A percentile compares a stretch with the other conserved stretches of the same genome.
Evolutionary conservation across 768 basidiomycete genomes (phyloP).

Genomic region (Coprinopsis cinerea): DNA sequence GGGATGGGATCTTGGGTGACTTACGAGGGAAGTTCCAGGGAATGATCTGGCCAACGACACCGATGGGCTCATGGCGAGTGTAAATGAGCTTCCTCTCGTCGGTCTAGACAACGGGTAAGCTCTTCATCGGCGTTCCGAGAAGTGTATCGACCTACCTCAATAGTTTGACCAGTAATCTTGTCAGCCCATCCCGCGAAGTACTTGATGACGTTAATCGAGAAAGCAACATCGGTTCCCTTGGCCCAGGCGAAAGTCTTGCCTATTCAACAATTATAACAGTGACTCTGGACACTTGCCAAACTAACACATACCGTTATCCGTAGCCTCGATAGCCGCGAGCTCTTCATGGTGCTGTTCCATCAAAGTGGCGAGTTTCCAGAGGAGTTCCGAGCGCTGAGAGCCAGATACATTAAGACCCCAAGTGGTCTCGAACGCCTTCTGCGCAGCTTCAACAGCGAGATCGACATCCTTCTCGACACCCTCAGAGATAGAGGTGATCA

Average conservation of each 20-base stretch:
- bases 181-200: conserved; percentile 89
- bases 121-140: background rate
- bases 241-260: conserved; percentile 52
- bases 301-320: conserved; percentile 48
- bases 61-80: conserved; percentile 23
- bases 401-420: conserved; percentile 43
- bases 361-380: conserved; percentile 52
- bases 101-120: conserved; percentile 15
- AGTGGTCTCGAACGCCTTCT: conserved; percentile 25
- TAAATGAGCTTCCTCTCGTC: conserved; percentile 24
- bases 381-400: conserved; percentile 21
- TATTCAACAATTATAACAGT: conserved; percentile 16
- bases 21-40: conserved; percentile 53
- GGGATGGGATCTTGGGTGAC: conserved; percentile 16
- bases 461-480: conserved; percentile 70
- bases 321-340: conserved; percentile 60
- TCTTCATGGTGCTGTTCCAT: conserved; percentile 52
- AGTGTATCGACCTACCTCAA: conserved; percentile 35
- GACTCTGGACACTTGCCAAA: background rate
- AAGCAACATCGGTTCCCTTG: conserved; percentile 41
- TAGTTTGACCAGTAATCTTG: conserved; percentile 66
- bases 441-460: conserved; percentile 50
- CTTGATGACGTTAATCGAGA: conserved; percentile 43
- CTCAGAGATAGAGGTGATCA: conserved; percentile 51
- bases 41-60: conserved; percentile 22